Percentiles rank a stretch among this genome's conserved stretches.
These are phyloP conservation scores for Cavenderia fasciculata DNA, from an alignment of 78 protist genomes.

Conservation along the genomic window DNA sequence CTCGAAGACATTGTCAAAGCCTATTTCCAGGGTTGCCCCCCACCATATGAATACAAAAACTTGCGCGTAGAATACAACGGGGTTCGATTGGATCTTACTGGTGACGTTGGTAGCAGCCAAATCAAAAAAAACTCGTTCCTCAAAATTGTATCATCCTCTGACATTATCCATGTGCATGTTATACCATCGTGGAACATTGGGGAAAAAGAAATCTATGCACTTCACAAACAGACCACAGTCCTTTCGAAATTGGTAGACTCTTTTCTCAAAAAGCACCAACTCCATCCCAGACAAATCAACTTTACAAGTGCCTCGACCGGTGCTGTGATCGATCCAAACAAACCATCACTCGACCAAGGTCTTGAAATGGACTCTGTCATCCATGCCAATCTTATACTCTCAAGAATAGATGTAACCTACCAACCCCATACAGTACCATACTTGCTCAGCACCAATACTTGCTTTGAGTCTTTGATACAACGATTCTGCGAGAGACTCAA, in stretches of 20 bases:
- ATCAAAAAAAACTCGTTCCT: constrained; percentile 38
- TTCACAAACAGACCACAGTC: constrained; percentile 39
- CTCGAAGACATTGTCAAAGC: constrained; percentile 66
- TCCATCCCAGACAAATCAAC: constrained; percentile 25
- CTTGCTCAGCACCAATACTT: constrained; percentile 24
- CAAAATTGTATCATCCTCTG: constrained; percentile 42
- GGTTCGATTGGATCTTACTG: background rate
- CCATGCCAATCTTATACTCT: constrained; percentile 5
- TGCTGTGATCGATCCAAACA: background rate
- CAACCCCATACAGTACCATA: constrained; percentile 30
- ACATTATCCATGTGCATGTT: constrained; percentile 56
- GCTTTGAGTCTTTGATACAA: constrained; percentile 49
- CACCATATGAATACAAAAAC: constrained; percentile 67
- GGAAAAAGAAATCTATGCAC: constrained; percentile 70
- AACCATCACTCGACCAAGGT: constrained; percentile 16
- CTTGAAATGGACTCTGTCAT: constrained; percentile 33
- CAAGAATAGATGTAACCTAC: constrained; percentile 24
- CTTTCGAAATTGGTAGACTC: constrained; percentile 53
- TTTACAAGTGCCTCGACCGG: background rate
- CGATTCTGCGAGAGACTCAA: constrained; percentile 53
- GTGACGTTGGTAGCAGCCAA: constrained; percentile 40
- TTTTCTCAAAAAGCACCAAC: constrained; percentile 42
- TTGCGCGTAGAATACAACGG: constrained; percentile 29
- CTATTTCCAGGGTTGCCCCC: constrained; percentile 24
- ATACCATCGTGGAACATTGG: constrained; percentile 40